Evolutionary conservation across 805 yeast genomes (phyloP).

Genomic region (Candida endomychidarum): DNA sequence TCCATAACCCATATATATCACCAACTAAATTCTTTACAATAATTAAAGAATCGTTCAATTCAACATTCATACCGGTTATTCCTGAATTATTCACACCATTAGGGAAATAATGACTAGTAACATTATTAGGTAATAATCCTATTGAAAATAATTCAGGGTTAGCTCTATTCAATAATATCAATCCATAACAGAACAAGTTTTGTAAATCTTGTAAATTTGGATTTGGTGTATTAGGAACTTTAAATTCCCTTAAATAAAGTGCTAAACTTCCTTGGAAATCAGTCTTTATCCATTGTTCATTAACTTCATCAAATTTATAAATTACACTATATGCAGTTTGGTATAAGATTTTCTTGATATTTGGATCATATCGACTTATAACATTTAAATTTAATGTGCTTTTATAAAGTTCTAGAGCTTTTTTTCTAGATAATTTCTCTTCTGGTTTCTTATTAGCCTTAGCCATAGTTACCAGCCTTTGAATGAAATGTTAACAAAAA

Average conservation of each 20-base stretch:
- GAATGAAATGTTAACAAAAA: neutral
- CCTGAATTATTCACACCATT: slow-evolving; percentile 29
- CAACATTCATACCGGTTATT: slow-evolving; percentile 57
- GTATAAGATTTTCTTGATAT: slow-evolving; percentile 63
- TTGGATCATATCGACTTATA: slow-evolving; percentile 73
- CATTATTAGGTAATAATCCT: slow-evolving; percentile 61
- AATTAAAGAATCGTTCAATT: slow-evolving; percentile 65
- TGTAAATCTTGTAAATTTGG: slow-evolving; percentile 33
- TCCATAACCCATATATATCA: slow-evolving; percentile 77
- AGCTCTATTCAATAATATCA: slow-evolving; percentile 65
- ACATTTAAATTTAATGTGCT: slow-evolving; percentile 74
- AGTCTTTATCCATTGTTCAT: slow-evolving; percentile 67
- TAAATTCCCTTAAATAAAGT: slow-evolving; percentile 54
- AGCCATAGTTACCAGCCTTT: neutral
- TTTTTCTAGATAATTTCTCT: slow-evolving; percentile 41
- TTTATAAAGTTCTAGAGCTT: slow-evolving; percentile 60
- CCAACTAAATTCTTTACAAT: slow-evolving; percentile 67
- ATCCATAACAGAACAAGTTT: slow-evolving; percentile 60
- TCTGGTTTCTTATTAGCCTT: slow-evolving; percentile 14
- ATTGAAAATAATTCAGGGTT: slow-evolving; percentile 71
- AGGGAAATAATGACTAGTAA: slow-evolving; percentile 45
- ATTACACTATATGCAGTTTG: slow-evolving; percentile 72
- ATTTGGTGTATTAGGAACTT: slow-evolving; percentile 21
- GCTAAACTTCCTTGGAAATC: slow-evolving; percentile 73
- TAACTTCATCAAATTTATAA: slow-evolving; percentile 57